A percentile compares a stretch with the other conserved stretches of the same genome.
Conservation (phyloP, 352 stramenopile species). For the Globisporangium rhizosaccharum region DNA sequence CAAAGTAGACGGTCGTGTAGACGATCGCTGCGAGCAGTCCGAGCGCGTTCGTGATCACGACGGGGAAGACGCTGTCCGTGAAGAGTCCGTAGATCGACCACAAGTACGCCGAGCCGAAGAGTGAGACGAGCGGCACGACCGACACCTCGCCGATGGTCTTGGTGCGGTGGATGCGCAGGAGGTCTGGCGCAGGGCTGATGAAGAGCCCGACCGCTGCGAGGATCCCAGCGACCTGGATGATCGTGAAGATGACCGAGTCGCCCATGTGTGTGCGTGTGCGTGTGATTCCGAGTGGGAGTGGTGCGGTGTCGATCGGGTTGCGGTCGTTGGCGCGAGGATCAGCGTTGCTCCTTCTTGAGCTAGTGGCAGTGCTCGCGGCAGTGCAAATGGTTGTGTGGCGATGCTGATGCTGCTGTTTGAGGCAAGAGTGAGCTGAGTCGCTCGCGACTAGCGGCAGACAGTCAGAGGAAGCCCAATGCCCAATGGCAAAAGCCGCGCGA, state of each 20-base stretch:
- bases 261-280: background rate
- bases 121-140: conserved; percentile 8
- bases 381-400: too few relatives aligned
- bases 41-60: conserved; percentile 8
- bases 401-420: too few relatives aligned
- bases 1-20: conserved; percentile 7
- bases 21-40: background rate
- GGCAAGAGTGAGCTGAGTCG: too few relatives aligned
- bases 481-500: too few relatives aligned
- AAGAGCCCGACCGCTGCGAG: conserved; percentile 4
- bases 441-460: too few relatives aligned
- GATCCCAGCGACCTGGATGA: conserved; percentile 6
- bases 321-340: background rate
- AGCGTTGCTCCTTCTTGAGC: too few relatives aligned
- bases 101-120: conserved; percentile 5
- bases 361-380: too few relatives aligned
- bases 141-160: conserved; percentile 12
- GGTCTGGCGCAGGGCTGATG: conserved; percentile 5
- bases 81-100: conserved; percentile 10
- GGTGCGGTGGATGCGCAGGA: conserved; percentile 9
- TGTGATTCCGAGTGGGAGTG: background rate
- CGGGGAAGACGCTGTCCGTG: conserved; percentile 7
- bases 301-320: background rate
- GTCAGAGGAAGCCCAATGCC: too few relatives aligned
- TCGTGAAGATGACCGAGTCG: conserved; percentile 6